Evolutionary conservation across 441 rosid species (phyloP), one percentile per base, ranked within the genome.

Genomic region (Omphalea diandra): DNA sequence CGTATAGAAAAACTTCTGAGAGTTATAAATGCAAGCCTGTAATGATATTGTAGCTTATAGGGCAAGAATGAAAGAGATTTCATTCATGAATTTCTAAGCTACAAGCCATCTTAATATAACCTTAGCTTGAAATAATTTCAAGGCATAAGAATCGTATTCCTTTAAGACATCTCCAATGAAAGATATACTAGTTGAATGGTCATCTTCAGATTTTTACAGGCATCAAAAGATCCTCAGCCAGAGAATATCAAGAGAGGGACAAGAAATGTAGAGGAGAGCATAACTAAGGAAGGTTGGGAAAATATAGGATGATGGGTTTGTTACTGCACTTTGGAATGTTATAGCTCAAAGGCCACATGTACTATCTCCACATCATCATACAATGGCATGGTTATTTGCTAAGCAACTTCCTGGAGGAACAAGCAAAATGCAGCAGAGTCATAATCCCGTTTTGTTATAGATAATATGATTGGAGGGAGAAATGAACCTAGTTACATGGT

Each of bases 351-450:
- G 17, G 35, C 58, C 46, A 35, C 32, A 15, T 2, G 1, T 35
- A 33, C 44, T 17, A 18, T 52, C 9, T 24, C 46, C 20, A 35
- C 10, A 36, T 50, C 58, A 35, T 26, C 7, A 32, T 15, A 66
- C 14, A 59, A 52, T 66, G 24, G 29, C 69, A 40, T 40, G 35
- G 41, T 40, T 40, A 18, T 43, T 53, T 31, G 54, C 24, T 26
- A 27, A 17, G 41, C 14, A 29, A 53, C 53, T 55, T 41, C 26
- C 10, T 17, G 35, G 8, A 67, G 55, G 36, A 67, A 9, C 33
- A 53, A 67, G 49, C 35, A 67, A 17, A 65, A 53, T 53, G 18
- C 61, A 38, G 49, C 38, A 54, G 40, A 49, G 50, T 18, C 46
- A 55, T 54, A 36, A 67, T 54, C 60, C 56, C 40, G 2, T 24